Base-by-base conservation (phyloP, 2,329 filamentous ascomycete species). In the Ophiostoma quercus region DNA sequence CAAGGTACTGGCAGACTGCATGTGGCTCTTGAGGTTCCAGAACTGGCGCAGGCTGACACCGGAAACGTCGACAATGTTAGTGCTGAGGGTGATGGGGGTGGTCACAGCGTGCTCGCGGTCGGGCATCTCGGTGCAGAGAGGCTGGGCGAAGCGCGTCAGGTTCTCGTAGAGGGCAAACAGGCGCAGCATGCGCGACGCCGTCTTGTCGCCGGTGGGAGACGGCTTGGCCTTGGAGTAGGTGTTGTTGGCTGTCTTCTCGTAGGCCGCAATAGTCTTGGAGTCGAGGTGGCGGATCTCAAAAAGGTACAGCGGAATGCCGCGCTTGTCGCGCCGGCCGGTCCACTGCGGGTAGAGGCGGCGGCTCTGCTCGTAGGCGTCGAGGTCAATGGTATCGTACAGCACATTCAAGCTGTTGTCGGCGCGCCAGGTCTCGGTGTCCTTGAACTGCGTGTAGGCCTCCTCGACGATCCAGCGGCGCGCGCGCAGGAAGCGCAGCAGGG, bases 121-220 rank as follows among this genome's bases (percentile, higher is more conserved):
- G 65, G 82, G 81, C 72, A 96, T 85, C 75, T 91, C 86, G 54
- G 92, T 92, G 81, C 91, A 94, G 63, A 97, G 81, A 2, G 94
- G 94, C 81, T 96, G 88, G 73, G 90, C 89, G 79, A 97, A 97
- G 74, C 90, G 87, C 47, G 91, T 93, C 70, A 97, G 84, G 80
- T 95, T 95, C 81, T 98, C 94, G 82, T 98, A 98, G 19, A 97
- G 84, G 1, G 94, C 92, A 78, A 97, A 97, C 5, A 98, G 85
- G 32, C 92, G 91, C 68, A 97, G 83, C 76, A 97, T 86, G 76
- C 92, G 92, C 34, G 90, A 82, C 0, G 91, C 86, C 1, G 87
- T 90, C 75, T 89, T 90, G 73, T 87, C 85, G 73, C 89, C 86
- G 7, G 12, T 8, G 29, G 43, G 1, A 3, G 85, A 8, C 47